Percentiles rank a stretch among this genome's conserved stretches.
Evolutionary conservation across 352 stramenopile species (phyloP).

Genomic region (Phytophthora cactorum): DNA sequence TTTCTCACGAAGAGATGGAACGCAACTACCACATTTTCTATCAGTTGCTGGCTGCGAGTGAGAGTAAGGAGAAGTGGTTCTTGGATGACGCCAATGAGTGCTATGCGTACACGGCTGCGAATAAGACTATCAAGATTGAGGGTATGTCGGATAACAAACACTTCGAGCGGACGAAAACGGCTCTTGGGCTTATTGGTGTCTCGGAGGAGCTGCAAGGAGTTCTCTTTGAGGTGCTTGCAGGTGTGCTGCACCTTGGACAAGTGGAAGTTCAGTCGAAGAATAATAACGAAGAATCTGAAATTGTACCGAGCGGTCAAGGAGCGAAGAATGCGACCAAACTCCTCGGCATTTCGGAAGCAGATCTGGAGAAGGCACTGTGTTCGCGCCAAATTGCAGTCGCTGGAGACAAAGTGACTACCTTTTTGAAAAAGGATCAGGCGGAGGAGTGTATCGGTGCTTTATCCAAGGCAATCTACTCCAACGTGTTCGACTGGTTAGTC

Average conservation of each 20-base stretch:
- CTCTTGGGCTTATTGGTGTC: constrained; percentile 72
- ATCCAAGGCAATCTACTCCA: constrained; percentile 96
- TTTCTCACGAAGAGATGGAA: constrained; percentile 70
- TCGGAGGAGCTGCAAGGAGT: constrained; percentile 53
- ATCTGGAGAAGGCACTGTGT: constrained; percentile 75
- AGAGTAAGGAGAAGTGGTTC: constrained; percentile 46
- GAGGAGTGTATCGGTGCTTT: constrained; percentile 94
- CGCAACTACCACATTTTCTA: constrained; percentile 91
- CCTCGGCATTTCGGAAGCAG: constrained; percentile 54
- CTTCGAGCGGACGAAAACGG: constrained; percentile 72
- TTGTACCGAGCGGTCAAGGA: constrained; percentile 44
- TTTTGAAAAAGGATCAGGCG: constrained; percentile 89
- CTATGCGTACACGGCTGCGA: constrained; percentile 75
- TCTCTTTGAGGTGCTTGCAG: constrained; percentile 84
- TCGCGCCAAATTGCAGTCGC: constrained; percentile 83
- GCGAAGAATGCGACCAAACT: constrained; percentile 53
- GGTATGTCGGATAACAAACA: constrained; percentile 74
- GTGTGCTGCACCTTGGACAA: constrained; percentile 97
- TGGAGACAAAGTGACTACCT: constrained; percentile 72
- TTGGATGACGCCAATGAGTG: constrained; percentile 52
- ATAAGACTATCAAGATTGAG: constrained; percentile 67
- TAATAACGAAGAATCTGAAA: constrained; percentile 76
- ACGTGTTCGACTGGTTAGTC: constrained; percentile 97
- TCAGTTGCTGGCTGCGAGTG: constrained; percentile 47
- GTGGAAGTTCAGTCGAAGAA: constrained; percentile 88